A percentile compares a stretch with the other conserved stretches of the same genome.
phyloP scores from a whole-genome alignment of 176 grass and related monocot genomes.

The Oryza brachyantha region DNA sequence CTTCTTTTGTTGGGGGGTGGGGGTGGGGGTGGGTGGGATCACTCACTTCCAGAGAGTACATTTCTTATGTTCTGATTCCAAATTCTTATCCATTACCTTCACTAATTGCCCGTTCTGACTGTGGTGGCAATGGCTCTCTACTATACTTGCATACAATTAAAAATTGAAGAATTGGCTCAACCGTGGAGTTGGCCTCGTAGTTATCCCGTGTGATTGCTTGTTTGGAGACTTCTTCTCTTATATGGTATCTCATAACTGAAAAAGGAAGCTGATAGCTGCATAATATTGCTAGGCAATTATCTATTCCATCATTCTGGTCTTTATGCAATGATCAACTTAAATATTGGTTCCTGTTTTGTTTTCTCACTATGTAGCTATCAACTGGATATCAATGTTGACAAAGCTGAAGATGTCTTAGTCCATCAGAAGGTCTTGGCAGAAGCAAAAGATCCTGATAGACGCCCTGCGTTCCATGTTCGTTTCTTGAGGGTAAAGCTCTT shows the following conservation, averaged over 20 bases:
- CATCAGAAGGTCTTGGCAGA: conserved; percentile 70
- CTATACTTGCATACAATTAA: background rate
- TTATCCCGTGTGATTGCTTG: background rate
- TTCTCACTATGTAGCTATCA: conserved; percentile 60
- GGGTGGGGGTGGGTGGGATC: background rate
- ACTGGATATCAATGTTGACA: conserved; percentile 75
- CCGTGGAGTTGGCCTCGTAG: background rate
- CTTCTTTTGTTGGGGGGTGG: background rate
- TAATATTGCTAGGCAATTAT: conserved; percentile 19
- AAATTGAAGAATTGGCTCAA: background rate
- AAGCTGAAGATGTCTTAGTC: conserved; percentile 64
- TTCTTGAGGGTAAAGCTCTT: conserved; percentile 71
- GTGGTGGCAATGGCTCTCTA: background rate
- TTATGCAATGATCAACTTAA: conserved; percentile 21
- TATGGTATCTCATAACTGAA: conserved; percentile 9
- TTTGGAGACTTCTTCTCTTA: background rate
- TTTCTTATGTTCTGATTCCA: background rate
- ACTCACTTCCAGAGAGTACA: background rate
- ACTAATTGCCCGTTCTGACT: background rate
- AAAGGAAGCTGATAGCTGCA: conserved; percentile 24
- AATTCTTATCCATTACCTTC: conserved; percentile 8
- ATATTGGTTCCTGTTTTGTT: conserved; percentile 20
- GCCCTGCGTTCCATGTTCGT: conserved; percentile 65
- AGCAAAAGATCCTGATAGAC: conserved; percentile 75
- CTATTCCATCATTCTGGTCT: conserved; percentile 18